These are phyloP conservation scores for Botrytis cinerea DNA, from an alignment of 2,329 filamentous ascomycete genomes.

Conservation along the genomic window DNA sequence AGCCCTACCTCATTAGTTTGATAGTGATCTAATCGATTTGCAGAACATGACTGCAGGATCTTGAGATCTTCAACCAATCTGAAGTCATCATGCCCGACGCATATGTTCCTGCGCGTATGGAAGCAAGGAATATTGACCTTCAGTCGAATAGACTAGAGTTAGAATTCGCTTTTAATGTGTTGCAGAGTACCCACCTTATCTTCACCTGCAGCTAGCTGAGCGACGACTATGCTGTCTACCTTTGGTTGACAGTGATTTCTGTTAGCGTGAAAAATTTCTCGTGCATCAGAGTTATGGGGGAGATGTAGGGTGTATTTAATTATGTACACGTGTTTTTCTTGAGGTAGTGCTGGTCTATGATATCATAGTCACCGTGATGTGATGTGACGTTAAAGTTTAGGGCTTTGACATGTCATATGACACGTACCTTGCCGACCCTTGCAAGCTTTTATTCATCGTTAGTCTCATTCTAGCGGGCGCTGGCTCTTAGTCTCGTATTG, in stretches of 20 bases:
- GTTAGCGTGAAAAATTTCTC: background rate
- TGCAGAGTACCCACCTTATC: background rate
- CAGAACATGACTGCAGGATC: background rate
- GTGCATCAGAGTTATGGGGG: background rate
- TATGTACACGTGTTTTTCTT: background rate
- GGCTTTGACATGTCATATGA: background rate
- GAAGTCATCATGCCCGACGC: background rate
- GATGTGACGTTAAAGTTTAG: background rate
- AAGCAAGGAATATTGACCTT: background rate
- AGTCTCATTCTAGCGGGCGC: background rate
- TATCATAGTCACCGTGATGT: background rate
- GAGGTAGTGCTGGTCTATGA: background rate
- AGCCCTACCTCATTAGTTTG: background rate
- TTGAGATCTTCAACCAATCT: background rate
- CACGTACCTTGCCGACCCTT: background rate
- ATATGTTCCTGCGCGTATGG: background rate
- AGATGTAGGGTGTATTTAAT: background rate
- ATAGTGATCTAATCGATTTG: background rate
- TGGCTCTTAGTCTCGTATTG: background rate
- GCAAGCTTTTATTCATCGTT: background rate
- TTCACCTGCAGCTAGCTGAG: background rate
- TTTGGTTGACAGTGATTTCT: background rate
- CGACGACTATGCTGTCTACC: background rate
- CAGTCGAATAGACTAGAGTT: background rate
- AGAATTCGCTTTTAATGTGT: background rate